Evolutionary conservation across 2,329 filamentous ascomycete species (phyloP).

Genomic region (Botryotinia convoluta): DNA sequence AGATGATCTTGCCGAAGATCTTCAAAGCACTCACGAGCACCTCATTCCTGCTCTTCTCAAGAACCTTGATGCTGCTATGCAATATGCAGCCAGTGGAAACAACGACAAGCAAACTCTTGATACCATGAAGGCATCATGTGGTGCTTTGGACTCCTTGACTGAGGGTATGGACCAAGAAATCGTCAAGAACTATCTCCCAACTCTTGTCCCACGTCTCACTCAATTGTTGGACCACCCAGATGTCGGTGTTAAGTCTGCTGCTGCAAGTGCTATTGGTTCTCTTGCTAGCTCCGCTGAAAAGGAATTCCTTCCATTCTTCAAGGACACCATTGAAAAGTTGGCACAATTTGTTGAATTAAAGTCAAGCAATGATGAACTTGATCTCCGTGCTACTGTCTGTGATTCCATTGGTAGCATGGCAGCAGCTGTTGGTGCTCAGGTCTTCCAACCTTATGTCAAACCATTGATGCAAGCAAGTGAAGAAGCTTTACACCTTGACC

Average conservation of each 20-base stretch:
- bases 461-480: constrained; percentile 91
- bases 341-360: constrained; percentile 82
- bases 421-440: constrained; percentile 75
- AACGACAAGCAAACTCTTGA: constrained; percentile 73
- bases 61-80: constrained; percentile 79
- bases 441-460: constrained; percentile 88
- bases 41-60: constrained; percentile 82
- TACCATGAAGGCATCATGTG: constrained; percentile 86
- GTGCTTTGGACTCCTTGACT: constrained; percentile 86
- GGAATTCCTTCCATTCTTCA: constrained; percentile 87
- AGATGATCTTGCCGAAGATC: constrained; percentile 88
- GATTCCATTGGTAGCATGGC: constrained; percentile 95
- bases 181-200: constrained; percentile 76
- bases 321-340: constrained; percentile 84
- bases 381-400: constrained; percentile 83
- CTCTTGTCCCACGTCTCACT: constrained; percentile 81
- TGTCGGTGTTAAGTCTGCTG: constrained; percentile 83
- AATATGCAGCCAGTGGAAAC: constrained; percentile 45
- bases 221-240: constrained; percentile 81
- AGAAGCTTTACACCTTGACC: constrained; percentile 83
- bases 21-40: constrained; percentile 78
- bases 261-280: constrained; percentile 85
- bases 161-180: constrained; percentile 79
- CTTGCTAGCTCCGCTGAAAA: constrained; percentile 82
- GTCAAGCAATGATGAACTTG: constrained; percentile 83